Percentiles rank a stretch among this genome's conserved stretches.
These are phyloP conservation scores for Yamadazyma insecticola DNA, from an alignment of 805 yeast species.

Conservation along the genomic window DNA sequence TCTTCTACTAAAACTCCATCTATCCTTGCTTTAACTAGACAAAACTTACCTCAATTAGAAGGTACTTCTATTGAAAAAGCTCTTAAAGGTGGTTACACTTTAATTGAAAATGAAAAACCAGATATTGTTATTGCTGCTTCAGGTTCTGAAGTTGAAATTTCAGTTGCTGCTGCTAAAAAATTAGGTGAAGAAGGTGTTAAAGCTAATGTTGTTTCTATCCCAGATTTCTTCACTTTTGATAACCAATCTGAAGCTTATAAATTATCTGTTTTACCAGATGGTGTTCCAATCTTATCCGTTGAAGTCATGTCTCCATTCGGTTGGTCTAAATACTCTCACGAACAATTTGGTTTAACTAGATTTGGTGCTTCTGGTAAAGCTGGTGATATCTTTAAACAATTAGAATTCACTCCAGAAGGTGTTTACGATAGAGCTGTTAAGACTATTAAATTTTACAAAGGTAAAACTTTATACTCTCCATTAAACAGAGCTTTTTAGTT, in stretches of 20 bases:
- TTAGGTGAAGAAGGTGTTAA: conserved; percentile 63
- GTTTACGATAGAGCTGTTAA: conserved; percentile 79
- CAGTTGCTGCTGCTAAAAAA: conserved; percentile 76
- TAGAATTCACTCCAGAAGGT: conserved; percentile 92
- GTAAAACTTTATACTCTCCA: conserved; percentile 64
- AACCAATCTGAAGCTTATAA: conserved; percentile 75
- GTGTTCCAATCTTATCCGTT: conserved; percentile 86
- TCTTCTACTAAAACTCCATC: conserved; percentile 63
- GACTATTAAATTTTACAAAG: conserved; percentile 67
- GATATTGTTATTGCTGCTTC: conserved; percentile 80
- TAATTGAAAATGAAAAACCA: conserved; percentile 46
- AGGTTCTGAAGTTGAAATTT: conserved; percentile 88
- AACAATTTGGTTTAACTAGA: conserved; percentile 91
- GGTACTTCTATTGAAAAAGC: conserved; percentile 93
- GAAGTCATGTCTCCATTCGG: conserved; percentile 91
- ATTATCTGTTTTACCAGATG: conserved; percentile 88
- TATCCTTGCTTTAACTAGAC: conserved; percentile 76
- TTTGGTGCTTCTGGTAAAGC: conserved; percentile 97
- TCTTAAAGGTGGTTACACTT: conserved; percentile 87
- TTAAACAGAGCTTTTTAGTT: conserved; percentile 69
- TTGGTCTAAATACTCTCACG: conserved; percentile 94
- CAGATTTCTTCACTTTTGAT: conserved; percentile 90
- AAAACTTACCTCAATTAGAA: conserved; percentile 86
- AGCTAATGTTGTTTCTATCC: conserved; percentile 84
- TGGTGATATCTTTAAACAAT: conserved; percentile 71